Conservation (phyloP, 257 asterid genomes). For the Scutellaria barbata region DNA sequence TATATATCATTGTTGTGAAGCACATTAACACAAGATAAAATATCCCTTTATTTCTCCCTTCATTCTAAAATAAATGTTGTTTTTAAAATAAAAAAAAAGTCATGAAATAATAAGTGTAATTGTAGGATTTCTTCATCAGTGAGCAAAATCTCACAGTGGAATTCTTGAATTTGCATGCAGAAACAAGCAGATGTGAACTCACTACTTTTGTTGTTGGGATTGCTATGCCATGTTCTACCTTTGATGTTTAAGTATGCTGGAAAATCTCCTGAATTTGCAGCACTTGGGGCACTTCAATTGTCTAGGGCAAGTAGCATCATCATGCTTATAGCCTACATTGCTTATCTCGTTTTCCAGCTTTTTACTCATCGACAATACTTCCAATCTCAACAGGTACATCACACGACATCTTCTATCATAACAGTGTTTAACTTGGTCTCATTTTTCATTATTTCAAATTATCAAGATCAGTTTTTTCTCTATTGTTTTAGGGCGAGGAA, state of each 20-base stretch:
- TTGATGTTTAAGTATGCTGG: constrained; percentile 57
- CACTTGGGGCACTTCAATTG: constrained; percentile 45
- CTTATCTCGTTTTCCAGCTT: constrained; percentile 76
- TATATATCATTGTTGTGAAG: too few species aligned
- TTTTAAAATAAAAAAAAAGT: too few species aligned
- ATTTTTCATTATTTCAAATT: background rate
- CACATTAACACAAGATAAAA: too few species aligned
- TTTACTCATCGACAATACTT: constrained; percentile 81
- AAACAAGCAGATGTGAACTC: constrained; percentile 88
- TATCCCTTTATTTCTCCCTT: too few species aligned
- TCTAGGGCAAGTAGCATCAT: constrained; percentile 77
- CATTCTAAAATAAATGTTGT: too few species aligned
- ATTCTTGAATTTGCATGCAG: constrained; percentile 37
- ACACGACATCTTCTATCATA: background rate
- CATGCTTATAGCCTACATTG: constrained; percentile 79
- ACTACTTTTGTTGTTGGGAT: constrained; percentile 66
- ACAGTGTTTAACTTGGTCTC: background rate
- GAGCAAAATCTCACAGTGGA: too few species aligned
- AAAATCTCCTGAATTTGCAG: constrained; percentile 38
- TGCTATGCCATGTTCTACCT: constrained; percentile 74
- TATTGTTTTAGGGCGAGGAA: constrained; percentile 36
- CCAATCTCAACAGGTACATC: constrained; percentile 55
- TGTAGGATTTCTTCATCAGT: too few species aligned
- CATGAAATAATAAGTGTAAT: too few species aligned
- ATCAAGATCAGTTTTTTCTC: too few species aligned